Conservation (phyloP, 2,329 filamentous ascomycete genomes). For the Didymella keratinophila region DNA sequence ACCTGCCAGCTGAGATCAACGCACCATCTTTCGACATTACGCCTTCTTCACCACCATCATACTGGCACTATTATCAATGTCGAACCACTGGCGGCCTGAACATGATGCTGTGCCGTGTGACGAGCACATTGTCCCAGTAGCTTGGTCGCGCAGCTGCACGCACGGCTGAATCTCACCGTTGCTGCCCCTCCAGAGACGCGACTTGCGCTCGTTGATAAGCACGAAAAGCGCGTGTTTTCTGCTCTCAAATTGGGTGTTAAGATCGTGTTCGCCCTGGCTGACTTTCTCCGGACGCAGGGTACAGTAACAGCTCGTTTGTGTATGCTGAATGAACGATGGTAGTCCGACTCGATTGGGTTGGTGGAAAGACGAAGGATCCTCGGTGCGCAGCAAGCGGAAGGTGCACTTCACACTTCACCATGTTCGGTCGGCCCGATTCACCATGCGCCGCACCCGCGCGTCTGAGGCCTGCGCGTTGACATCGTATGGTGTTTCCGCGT, state of each 20-base stretch:
- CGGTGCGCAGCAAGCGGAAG: background rate
- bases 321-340: background rate
- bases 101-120: background rate
- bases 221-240: background rate
- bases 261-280: background rate
- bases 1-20: background rate
- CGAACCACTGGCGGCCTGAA: background rate
- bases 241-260: background rate
- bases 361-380: background rate
- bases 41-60: background rate
- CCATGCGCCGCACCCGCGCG: conserved; percentile 3
- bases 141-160: background rate
- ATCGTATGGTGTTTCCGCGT: background rate
- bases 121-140: background rate
- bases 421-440: conserved; percentile 7
- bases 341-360: background rate
- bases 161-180: background rate
- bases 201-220: background rate
- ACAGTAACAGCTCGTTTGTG: background rate
- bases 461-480: background rate
- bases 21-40: conserved; percentile 6
- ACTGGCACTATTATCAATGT: background rate
- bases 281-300: too few species aligned
- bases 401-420: conserved; percentile 8
- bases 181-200: background rate